These are phyloP conservation scores for Vigna hirtella DNA, from an alignment of 306 rosid genomes.

Conservation along the genomic window DNA sequence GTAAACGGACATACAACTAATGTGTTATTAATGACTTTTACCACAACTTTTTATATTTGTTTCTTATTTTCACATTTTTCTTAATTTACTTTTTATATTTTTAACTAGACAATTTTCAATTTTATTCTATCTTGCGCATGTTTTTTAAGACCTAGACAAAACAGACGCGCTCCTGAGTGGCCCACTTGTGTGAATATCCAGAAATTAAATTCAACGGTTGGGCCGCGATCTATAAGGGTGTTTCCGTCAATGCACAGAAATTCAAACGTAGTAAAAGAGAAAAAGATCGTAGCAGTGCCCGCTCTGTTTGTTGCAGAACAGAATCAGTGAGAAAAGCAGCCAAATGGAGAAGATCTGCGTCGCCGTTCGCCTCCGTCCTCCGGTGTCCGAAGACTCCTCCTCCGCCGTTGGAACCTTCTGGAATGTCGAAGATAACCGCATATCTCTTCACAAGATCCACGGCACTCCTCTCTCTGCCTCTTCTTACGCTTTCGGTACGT, in stretches of 20 bases:
- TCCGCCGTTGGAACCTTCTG: slow-evolving; percentile 62
- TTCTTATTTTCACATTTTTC: too few species aligned
- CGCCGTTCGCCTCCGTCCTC: slow-evolving; percentile 84
- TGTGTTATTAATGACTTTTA: too few species aligned
- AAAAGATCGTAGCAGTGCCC: slow-evolving; percentile 30
- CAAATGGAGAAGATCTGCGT: slow-evolving; percentile 96
- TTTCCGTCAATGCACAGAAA: slow-evolving; percentile 23
- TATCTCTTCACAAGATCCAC: slow-evolving; percentile 82
- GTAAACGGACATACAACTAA: too few species aligned
- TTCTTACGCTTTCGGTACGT: slow-evolving; percentile 83
- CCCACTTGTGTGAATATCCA: not conserved
- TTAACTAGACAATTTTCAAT: too few species aligned
- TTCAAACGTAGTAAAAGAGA: slow-evolving; percentile 40
- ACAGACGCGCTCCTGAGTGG: not conserved
- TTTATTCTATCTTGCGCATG: too few species aligned
- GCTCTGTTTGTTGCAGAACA: not conserved
- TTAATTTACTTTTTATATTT: too few species aligned
- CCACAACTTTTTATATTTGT: too few species aligned
- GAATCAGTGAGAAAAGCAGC: not conserved
- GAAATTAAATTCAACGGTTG: slow-evolving; percentile 10
- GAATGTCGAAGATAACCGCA: slow-evolving; percentile 88
- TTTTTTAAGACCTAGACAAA: too few species aligned
- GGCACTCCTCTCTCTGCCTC: slow-evolving; percentile 78
- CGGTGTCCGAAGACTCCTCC: slow-evolving; percentile 52
- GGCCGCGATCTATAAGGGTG: slow-evolving; percentile 6